Evolutionary conservation across 1,284 basidiomycete genomes (phyloP), one percentile per base, ranked within the genome.

Genomic region (Erythrobasidium hasegawianum): DNA sequence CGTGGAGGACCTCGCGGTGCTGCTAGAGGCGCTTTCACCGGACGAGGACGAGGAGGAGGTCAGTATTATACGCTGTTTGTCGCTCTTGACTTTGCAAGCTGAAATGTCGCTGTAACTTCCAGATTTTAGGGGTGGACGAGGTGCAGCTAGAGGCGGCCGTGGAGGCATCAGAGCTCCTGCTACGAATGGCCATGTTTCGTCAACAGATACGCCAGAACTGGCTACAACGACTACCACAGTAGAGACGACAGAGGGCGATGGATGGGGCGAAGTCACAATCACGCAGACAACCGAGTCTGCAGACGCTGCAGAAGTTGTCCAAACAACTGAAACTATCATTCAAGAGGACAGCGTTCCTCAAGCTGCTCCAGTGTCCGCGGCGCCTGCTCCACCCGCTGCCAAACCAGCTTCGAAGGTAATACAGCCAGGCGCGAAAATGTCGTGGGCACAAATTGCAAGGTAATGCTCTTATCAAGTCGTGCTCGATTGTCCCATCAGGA

Each of bases 391-490:
- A 27, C 33, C 10, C 9, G 57, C 38, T 16, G 18, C 57, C 13
- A 60, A 59, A 41, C 29, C 47, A 27, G 27, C 33, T n/a, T 10
- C 50, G n/a, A 29, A 27, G 8, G 26, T 57, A 26, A 39, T 57
- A 9, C 27, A 39, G 18, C 38, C 64, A 14, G 59, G 40, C 20
- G 54, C 53, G 8, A 66, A 58, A 38, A 38, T 66, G 20, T 74
- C 73, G 27, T 74, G 73, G 73, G 73, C 73, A 7, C 69, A 71
- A 45, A 72, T 74, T 41, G 71, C 73, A 27, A 60, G 68, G 71
- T 72, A 22, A n/a, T 24, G 69, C n/a, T n/a, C n/a, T n/a, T n/a
- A n/a, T n/a, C n/a, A n/a, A n/a, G n/a, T n/a, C n/a, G n/a, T n/a
- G n/a, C n/a, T n/a, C n/a, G n/a, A n/a, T n/a, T n/a, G n/a, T n/a